Evolutionary conservation across 2,329 filamentous ascomycete genomes (phyloP), one percentile per base, ranked within the genome.

Genomic region (Alternaria rosae): DNA sequence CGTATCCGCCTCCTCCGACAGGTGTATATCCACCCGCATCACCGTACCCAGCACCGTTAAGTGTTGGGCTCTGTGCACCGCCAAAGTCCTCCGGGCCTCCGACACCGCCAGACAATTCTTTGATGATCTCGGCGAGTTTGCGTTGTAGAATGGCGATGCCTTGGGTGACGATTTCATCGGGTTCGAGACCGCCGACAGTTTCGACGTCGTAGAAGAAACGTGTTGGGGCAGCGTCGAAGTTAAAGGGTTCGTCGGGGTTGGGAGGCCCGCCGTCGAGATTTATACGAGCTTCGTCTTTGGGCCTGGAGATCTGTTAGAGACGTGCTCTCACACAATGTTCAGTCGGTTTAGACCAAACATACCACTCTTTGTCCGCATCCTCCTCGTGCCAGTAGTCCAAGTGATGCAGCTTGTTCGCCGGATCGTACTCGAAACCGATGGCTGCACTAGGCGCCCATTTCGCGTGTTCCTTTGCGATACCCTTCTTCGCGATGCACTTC

Each of bases 401-500:
- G 81, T 99, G 95, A 69, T 90, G 88, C 68, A 99, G 84, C 82
- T 97, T 97, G 83, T 99, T 99, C 80, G 96, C 92, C 63, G 95
- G 95, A 78, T 99, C 95, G 80, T 99, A 99, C 81, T 99, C 95
- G 78, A 99, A 99, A 23, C 93, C 94, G 42, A 99, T 90, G 4
- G 95, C 95, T 42, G 93, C 87, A 35, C 92, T 94, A 2, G 95
- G 94, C 74, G 93, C 92, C 95, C 95, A 99, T 81, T 99, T 99
- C 10, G 95, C 92, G 81, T 99, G 95, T 80, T 99, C 95, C 85
- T 99, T 99, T 38, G 94, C 94, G 68, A 98, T 98, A 1, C 95
- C 95, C 85, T 98, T 98, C 85, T 97, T 97, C 53, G 94, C 95
- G 68, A 97, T 91, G 77, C 94, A 98, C 64, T 88, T 92, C 76